phyloP scores from a whole-genome alignment of 164 flowering plant genomes.

The Platanus orientalis region DNA sequence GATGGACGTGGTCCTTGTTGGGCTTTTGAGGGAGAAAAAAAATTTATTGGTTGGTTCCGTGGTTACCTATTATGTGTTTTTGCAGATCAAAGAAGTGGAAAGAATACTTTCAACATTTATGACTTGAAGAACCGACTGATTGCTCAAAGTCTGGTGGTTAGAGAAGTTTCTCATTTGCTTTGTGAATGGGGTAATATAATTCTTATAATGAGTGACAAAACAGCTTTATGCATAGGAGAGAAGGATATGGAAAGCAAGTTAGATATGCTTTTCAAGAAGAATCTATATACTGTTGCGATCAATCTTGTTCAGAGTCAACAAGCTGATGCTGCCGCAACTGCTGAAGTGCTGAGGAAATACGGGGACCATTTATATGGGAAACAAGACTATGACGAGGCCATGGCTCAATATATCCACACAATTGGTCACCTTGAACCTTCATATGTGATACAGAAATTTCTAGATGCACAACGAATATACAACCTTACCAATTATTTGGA shows the following conservation, averaged over 20 bases:
- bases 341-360: slow-evolving; percentile 90
- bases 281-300: slow-evolving; percentile 90
- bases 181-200: slow-evolving; percentile 97
- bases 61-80: slow-evolving; percentile 90
- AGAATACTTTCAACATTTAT: slow-evolving; percentile 78
- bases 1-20: slow-evolving; percentile 99
- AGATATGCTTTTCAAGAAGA: slow-evolving; percentile 97
- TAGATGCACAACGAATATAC: slow-evolving; percentile 95
- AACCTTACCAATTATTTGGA: slow-evolving; percentile 99
- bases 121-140: slow-evolving; percentile 90
- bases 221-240: slow-evolving; percentile 76
- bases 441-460: slow-evolving; percentile 93
- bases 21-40: slow-evolving; percentile 99
- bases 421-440: slow-evolving; percentile 98
- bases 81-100: slow-evolving; percentile 72
- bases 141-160: slow-evolving; percentile 76
- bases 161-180: slow-evolving; percentile 88
- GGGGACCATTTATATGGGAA: slow-evolving; percentile 95
- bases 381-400: slow-evolving; percentile 94
- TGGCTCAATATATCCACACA: slow-evolving; percentile 89
- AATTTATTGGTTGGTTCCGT: slow-evolving; percentile 94
- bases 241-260: slow-evolving; percentile 99
- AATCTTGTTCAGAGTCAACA: slow-evolving; percentile 96
- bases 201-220: slow-evolving; percentile 77
- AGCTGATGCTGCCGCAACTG: slow-evolving; percentile 99